Percentiles rank a stretch among this genome's conserved stretches.
These are phyloP conservation scores for Gymnopilus dilepis DNA, from an alignment of 768 basidiomycete species.

Conservation along the genomic window DNA sequence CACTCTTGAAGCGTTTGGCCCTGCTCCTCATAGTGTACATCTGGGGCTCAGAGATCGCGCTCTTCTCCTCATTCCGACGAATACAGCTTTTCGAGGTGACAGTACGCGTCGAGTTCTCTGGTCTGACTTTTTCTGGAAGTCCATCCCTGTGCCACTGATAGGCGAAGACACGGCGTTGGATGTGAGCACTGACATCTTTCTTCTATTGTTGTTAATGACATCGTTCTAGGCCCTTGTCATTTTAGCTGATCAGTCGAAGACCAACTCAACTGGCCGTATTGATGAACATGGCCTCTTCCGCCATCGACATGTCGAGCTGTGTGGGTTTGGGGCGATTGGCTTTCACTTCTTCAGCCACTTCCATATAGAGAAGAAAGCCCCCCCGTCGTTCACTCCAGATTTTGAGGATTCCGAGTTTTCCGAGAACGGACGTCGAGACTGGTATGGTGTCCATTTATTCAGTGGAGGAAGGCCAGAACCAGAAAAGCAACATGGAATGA, in stretches of 20 bases:
- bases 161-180: constrained; percentile 16
- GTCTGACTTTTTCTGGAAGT: constrained; percentile 30
- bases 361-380: constrained; percentile 28
- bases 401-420: no score
- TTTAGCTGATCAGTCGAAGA: constrained; percentile 35
- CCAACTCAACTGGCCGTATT: constrained; percentile 34
- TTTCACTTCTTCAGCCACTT: constrained; percentile 36
- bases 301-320: constrained; percentile 34
- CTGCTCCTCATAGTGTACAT: background rate
- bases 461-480: no score
- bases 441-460: no score
- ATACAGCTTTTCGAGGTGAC: constrained; percentile 36
- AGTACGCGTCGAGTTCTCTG: constrained; percentile 27
- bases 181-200: constrained; percentile 15
- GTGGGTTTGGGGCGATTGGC: constrained; percentile 32
- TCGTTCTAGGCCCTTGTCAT: constrained; percentile 21
- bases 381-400: constrained; percentile 24
- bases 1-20: no score
- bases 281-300: constrained; percentile 38
- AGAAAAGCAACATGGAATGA: no score
- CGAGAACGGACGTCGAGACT: no score
- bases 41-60: constrained; percentile 31
- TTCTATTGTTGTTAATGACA: no score
- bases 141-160: constrained; percentile 27
- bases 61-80: constrained; percentile 34